Evolutionary conservation across 768 basidiomycete species (phyloP), one percentile per base, ranked within the genome.

Genomic region (Ramaria sp.): DNA sequence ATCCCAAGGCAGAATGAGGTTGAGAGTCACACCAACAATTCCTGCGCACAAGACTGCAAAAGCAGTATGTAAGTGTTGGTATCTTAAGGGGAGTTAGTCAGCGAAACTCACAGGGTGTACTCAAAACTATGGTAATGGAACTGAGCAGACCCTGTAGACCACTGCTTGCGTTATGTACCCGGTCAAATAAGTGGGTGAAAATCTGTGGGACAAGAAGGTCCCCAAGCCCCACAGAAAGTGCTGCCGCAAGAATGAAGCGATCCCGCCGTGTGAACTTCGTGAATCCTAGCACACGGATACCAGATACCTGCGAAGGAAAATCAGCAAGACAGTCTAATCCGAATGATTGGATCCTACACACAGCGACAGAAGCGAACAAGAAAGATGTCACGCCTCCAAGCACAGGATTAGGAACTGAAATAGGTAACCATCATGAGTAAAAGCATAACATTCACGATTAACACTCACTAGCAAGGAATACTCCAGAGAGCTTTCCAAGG

Each of bases 341-440:
- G 32, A 34, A 34, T 9, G 3, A 8, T 9, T 34, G 32, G 13
- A 8, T 34, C 13, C 8, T 3, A 13, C 7, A 13, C 13, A 34
- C 32, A 34, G 77, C 74, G 27, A 91, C 88, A 38, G 74, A 81
- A 0, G 85, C 83, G 62, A 92, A 91, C 9, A 91, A 73, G 74
- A 91, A 91, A 2, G 88, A 90, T 10, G 88, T 93, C 3, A 91
- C 87, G 2, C 88, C 88, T 1, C 88, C 89, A 0, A 89, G 75
- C 6, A 89, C 88, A 0, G 88, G 72, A 61, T 85, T 82, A 1
- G 89, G 90, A 56, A 93, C 76, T 78, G 56, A 13, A 27, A 16
- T 8, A 47, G 18, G 28, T 24, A 16, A 53, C 34, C n/a, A n/a
- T 24, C 7, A 28, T 22, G 27, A 25, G 50, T 9, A 24, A 9